These are phyloP conservation scores for Epichloe elymi DNA, from an alignment of 2,329 filamentous ascomycete genomes.

Conservation along the genomic window DNA sequence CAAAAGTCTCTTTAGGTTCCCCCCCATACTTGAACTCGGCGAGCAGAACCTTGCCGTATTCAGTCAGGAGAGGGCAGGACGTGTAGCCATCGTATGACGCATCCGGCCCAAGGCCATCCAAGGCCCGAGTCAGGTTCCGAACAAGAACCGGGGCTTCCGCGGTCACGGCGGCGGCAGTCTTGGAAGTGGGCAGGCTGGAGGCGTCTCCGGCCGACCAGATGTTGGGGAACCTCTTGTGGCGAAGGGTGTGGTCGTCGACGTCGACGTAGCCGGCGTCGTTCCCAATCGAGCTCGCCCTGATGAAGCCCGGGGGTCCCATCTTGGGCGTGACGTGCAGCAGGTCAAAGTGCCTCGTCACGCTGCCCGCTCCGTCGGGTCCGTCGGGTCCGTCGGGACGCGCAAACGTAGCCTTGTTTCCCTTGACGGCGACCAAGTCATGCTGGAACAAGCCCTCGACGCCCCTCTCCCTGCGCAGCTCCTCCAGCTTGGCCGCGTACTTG, in stretches of 20 bases:
- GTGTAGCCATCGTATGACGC: conserved; percentile 41
- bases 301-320: conserved; percentile 41
- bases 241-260: conserved; percentile 38
- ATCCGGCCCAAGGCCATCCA: conserved; percentile 32
- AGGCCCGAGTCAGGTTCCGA: conserved; percentile 28
- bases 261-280: conserved; percentile 45
- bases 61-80: conserved; percentile 39
- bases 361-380: conserved; percentile 27
- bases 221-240: conserved; percentile 40
- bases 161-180: conserved; percentile 41
- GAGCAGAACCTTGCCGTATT: conserved; percentile 49
- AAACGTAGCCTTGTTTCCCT: conserved; percentile 41
- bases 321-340: conserved; percentile 45
- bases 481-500: no score
- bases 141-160: conserved; percentile 38
- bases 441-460: conserved; percentile 45
- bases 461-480: conserved; percentile 11
- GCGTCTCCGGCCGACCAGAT: conserved; percentile 48
- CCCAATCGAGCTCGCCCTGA: conserved; percentile 39
- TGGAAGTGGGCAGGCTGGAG: conserved; percentile 44
- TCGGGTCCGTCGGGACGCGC: conserved; percentile 27
- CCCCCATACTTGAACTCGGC: conserved; percentile 56
- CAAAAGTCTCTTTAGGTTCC: conserved; percentile 50
- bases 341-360: conserved; percentile 37
- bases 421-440: conserved; percentile 40